Evolutionary conservation across 805 yeast genomes (phyloP).

Genomic region (Saitoella complicata): DNA sequence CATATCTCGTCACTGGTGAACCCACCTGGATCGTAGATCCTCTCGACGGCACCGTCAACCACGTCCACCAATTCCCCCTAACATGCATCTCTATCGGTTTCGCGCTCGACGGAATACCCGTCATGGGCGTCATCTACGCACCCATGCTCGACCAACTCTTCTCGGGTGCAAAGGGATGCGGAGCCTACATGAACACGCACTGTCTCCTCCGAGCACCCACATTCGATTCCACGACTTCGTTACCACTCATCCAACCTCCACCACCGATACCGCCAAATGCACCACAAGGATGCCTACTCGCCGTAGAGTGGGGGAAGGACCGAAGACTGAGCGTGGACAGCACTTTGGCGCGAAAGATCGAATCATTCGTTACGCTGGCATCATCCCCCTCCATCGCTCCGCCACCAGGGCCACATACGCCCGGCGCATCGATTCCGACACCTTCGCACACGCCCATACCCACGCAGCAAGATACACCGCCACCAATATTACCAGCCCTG

Average conservation of each 20-base stretch:
- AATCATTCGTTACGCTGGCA: too few relatives aligned
- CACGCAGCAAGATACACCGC: too few relatives aligned
- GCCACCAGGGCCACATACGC: too few relatives aligned
- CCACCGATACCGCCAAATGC: conserved; percentile 22
- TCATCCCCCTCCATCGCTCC: too few relatives aligned
- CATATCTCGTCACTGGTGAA: conserved; percentile 20
- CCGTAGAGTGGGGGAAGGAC: conserved; percentile 47
- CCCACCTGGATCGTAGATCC: conserved; percentile 55
- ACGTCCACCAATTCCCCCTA: conserved; percentile 45
- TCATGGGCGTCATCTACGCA: conserved; percentile 49
- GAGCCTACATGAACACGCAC: conserved; percentile 31
- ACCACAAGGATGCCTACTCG: conserved; percentile 37
- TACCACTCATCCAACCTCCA: not conserved
- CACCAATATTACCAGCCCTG: too few relatives aligned
- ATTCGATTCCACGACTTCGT: not conserved
- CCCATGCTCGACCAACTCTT: conserved; percentile 39
- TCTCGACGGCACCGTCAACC: conserved; percentile 51
- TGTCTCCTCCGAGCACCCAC: conserved; percentile 21
- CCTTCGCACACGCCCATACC: too few relatives aligned
- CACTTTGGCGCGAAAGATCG: not conserved
- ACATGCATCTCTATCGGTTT: conserved; percentile 48
- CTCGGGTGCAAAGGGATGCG: conserved; percentile 39
- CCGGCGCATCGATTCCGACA: too few relatives aligned
- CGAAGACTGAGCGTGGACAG: conserved; percentile 25
- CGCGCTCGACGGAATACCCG: conserved; percentile 31